Conservation (phyloP, 495 filamentous ascomycete genomes). For the Penicillium samsonianum region DNA sequence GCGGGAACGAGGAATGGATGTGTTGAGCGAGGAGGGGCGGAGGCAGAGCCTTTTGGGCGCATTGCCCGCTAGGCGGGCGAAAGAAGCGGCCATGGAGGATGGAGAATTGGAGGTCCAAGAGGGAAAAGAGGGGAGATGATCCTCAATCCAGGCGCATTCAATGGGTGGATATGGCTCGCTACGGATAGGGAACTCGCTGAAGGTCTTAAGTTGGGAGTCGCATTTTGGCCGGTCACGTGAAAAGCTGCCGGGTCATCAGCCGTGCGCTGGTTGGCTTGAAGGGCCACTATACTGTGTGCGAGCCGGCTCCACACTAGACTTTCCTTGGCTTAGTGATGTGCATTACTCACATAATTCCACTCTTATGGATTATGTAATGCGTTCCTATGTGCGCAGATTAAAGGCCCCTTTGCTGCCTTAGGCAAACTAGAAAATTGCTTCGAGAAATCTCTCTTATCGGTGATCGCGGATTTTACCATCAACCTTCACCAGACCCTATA, state of each 20-base stretch:
- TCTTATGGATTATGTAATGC: neutral
- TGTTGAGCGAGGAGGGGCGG: slow-evolving; percentile 49
- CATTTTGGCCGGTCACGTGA: slow-evolving; percentile 50
- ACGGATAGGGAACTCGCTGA: slow-evolving; percentile 37
- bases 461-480: slow-evolving; percentile 38
- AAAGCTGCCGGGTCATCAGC: slow-evolving; percentile 44
- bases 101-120: slow-evolving; percentile 27
- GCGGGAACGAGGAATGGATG: slow-evolving; percentile 50
- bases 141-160: slow-evolving; percentile 49
- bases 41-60: slow-evolving; percentile 65
- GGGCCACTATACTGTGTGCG: slow-evolving; percentile 24
- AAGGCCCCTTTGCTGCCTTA: slow-evolving; percentile 27
- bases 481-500: slow-evolving; percentile 16
- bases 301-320: neutral
- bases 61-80: slow-evolving; percentile 64
- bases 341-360: neutral
- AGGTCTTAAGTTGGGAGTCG: slow-evolving; percentile 39
- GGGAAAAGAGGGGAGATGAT: slow-evolving; percentile 32
- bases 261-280: slow-evolving; percentile 41
- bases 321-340: slow-evolving; percentile 3
- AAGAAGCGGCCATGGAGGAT: slow-evolving; percentile 63
- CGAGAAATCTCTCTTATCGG: slow-evolving; percentile 43
- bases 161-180: slow-evolving; percentile 40
- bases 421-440: slow-evolving; percentile 35
- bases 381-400: slow-evolving; percentile 17